Conservation (phyloP, 805 yeast genomes). For the Ogataea neopini region DNA sequence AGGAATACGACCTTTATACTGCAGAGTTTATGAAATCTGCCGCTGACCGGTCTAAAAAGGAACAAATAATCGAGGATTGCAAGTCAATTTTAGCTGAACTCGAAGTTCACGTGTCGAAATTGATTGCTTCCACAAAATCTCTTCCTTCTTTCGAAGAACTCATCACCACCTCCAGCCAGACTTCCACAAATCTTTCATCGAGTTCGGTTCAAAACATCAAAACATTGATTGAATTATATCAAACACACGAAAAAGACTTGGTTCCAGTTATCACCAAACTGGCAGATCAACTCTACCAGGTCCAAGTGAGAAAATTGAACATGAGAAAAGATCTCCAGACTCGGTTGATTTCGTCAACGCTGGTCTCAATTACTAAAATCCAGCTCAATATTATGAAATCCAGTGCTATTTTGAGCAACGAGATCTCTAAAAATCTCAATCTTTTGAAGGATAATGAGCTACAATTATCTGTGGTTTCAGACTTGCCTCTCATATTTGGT, state of each 20-base stretch:
- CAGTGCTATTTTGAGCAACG: conserved; percentile 33
- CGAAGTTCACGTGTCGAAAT: conserved; percentile 24
- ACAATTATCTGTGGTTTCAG: conserved; percentile 46
- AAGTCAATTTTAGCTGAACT: conserved; percentile 24
- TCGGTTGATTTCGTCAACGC: conserved; percentile 34
- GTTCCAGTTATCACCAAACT: conserved; percentile 36
- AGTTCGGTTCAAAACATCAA: conserved; percentile 28
- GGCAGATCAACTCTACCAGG: conserved; percentile 38
- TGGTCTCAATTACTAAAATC: conserved; percentile 38
- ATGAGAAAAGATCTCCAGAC: conserved; percentile 33
- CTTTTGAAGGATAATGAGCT: conserved; percentile 35
- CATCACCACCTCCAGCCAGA: conserved; percentile 31
- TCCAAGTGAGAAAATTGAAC: conserved; percentile 40
- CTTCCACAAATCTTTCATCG: conserved; percentile 29
- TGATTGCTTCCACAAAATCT: conserved; percentile 24
- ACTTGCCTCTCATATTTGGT: conserved; percentile 72
- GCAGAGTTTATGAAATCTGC: conserved; percentile 35
- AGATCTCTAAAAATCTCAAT: conserved; percentile 34
- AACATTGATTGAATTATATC: conserved; percentile 23
- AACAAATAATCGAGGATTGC: conserved; percentile 21
- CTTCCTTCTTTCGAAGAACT: conserved; percentile 34
- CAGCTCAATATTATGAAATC: conserved; percentile 40
- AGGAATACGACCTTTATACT: conserved; percentile 43
- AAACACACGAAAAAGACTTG: conserved; percentile 21
- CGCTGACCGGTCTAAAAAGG: conserved; percentile 12